Conservation (phyloP, 768 basidiomycete species). For the Mycena venus region DNA sequence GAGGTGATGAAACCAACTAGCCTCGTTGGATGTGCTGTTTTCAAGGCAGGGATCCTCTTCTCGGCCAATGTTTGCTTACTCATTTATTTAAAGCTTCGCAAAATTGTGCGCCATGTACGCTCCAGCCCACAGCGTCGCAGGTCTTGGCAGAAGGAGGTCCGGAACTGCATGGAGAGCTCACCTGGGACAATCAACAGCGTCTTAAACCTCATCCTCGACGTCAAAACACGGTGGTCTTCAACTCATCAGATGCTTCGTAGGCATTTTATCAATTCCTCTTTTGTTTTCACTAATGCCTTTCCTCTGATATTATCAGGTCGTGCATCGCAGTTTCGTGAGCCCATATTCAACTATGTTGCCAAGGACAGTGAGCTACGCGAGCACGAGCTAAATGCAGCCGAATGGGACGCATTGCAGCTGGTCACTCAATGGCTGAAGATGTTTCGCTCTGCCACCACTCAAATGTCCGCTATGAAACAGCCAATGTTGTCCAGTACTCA, state of each 20-base stretch:
- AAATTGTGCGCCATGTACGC: background rate
- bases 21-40: background rate
- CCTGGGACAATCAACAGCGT: background rate
- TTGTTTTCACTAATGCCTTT: background rate
- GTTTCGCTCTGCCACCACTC: too few relatives aligned
- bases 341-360: background rate
- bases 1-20: conserved; percentile 5
- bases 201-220: background rate
- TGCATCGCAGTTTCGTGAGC: background rate
- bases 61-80: background rate
- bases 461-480: too few relatives aligned
- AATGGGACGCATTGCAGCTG: background rate
- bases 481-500: too few relatives aligned
- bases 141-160: conserved; percentile 10
- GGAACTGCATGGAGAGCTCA: background rate
- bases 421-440: background rate
- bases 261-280: background rate
- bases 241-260: conserved; percentile 10
- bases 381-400: background rate
- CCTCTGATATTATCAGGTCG: background rate
- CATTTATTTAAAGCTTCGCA: background rate
- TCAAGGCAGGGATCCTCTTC: background rate
- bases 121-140: conserved; percentile 7
- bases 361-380: background rate
- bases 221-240: conserved; percentile 1